These are phyloP conservation scores for Camelina hispida DNA, from an alignment of 345 rosid genomes.

Conservation along the genomic window DNA sequence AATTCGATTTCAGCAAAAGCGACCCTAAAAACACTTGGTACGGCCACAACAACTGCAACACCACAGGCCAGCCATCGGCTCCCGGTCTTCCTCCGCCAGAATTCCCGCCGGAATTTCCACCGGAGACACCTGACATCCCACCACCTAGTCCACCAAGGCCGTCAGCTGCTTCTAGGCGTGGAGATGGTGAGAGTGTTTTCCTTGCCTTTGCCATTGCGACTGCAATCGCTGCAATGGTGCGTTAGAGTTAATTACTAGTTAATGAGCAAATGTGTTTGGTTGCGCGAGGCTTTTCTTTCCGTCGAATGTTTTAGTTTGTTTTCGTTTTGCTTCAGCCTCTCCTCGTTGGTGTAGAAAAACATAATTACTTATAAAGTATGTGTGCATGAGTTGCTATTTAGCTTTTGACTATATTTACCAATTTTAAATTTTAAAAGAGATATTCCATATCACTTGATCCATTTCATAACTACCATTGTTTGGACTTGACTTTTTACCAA, in stretches of 20 bases:
- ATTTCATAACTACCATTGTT: background rate
- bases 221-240: constrained; percentile 27
- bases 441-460: background rate
- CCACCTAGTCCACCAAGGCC: constrained; percentile 35
- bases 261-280: constrained; percentile 5
- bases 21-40: constrained; percentile 62
- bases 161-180: constrained; percentile 29
- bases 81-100: constrained; percentile 23
- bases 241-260: constrained; percentile 13
- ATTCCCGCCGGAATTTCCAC: constrained; percentile 24
- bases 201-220: constrained; percentile 6
- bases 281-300: background rate
- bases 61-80: constrained; percentile 23
- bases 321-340: constrained; percentile 13
- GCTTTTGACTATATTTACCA: background rate
- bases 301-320: constrained; percentile 31
- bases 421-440: background rate
- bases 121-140: constrained; percentile 21
- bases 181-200: constrained; percentile 10
- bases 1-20: constrained; percentile 56
- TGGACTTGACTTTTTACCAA: background rate
- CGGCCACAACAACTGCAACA: constrained; percentile 59
- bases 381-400: constrained; percentile 26
- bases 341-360: constrained; percentile 25
- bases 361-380: constrained; percentile 15